Evolutionary conservation across 2,329 filamentous ascomycete genomes (phyloP), one percentile per base, ranked within the genome.

Genomic region (Pestalotiopsis sp.): DNA sequence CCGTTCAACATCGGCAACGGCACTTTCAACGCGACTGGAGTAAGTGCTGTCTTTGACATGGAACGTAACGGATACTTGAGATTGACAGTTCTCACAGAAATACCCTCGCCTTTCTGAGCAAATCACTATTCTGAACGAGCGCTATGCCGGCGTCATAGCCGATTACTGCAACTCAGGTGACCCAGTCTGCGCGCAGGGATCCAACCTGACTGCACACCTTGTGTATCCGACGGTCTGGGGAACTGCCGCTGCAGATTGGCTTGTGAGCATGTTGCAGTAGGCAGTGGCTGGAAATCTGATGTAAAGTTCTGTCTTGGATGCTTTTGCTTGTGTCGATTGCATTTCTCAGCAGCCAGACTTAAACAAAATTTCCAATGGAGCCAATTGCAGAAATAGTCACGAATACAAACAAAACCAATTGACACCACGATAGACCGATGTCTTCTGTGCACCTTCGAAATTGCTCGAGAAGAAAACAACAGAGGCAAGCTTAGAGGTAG

Each of bases 31-130:
- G 45, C 45, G 17, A 52, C 45, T 52, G 45, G 45, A 3, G 45
- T 52, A n/a, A 17, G 45, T 9, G 9, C 3, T 2, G 3, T n/a
- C 9, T 7, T 9, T 2, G 3, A 7, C 1, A n/a, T n/a, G 1
- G 5, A n/a, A n/a, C 0, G 17, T 1, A 3, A 20, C 7, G 3
- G 2, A 20, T 4, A 9, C 1, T 52, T 5, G 31, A 36, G 6
- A n/a, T n/a, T 52, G 7, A 52, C 45, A 20, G 6, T 20, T 9
- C 6, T 3, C 14, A 52, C 17, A 52, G 45, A 52, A 52, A 52
- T 52, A 52, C 1, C 45, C 45, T n/a, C 17, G 45, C 0, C 17
- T 7, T 0, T 3, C 17, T 7, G 45, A 52, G 2, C 45, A 52
- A 3, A 52, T 52, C 9, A n/a, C 45, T 3, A 5, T n/a, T 9